Percentiles rank a stretch among this genome's conserved stretches.
These are phyloP conservation scores for Takashimella tepidaria DNA, from an alignment of 1,284 basidiomycete genomes.

Conservation along the genomic window DNA sequence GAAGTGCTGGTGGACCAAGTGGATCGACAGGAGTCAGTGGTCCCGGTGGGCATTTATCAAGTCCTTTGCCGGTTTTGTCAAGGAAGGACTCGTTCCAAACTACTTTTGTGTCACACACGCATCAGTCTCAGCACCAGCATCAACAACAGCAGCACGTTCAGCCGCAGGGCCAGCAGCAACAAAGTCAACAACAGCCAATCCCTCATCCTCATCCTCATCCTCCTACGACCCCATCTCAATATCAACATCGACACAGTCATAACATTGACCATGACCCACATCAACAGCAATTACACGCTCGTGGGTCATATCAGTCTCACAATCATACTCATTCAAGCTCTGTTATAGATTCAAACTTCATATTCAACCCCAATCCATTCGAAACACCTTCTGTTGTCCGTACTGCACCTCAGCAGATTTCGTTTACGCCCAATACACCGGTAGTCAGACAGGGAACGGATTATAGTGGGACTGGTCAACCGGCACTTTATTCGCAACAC, in stretches of 20 bases:
- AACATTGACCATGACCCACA: background rate
- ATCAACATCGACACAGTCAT: background rate
- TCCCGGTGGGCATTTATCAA: background rate
- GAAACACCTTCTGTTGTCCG: background rate
- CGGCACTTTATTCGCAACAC: background rate
- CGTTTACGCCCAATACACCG: background rate
- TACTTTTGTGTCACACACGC: background rate
- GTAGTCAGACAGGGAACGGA: background rate
- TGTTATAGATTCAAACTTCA: background rate
- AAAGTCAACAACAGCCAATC: background rate
- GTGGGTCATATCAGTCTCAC: background rate
- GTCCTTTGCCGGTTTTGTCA: background rate
- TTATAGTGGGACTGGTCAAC: background rate
- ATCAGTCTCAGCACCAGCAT: background rate
- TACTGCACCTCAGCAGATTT: background rate
- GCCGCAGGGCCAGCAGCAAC: background rate
- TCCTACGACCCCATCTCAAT: background rate
- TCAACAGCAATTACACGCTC: background rate
- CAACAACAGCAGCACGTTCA: constrained; percentile 4
- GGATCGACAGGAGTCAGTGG: constrained; percentile 2
- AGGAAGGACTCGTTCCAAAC: background rate
- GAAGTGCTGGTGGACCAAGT: constrained; percentile 5
- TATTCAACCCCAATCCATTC: background rate
- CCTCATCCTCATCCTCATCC: background rate
- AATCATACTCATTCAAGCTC: background rate